Evolutionary conservation across 768 basidiomycete genomes (phyloP), one percentile per base, ranked within the genome.

Genomic region (Lentinus brumalis): DNA sequence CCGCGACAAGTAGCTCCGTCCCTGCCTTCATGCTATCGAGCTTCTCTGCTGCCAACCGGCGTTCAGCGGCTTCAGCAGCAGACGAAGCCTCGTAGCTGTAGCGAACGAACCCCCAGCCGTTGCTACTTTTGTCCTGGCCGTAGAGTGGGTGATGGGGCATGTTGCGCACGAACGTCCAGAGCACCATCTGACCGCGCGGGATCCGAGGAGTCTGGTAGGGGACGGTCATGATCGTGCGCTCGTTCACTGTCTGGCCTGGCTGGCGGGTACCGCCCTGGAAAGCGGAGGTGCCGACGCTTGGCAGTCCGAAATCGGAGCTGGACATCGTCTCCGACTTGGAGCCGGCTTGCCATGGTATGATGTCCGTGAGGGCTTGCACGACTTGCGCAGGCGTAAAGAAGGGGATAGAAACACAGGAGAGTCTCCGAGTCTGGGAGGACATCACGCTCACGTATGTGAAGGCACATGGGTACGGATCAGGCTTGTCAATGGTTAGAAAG

Each of bases 301-400:
- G 21, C 32, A 15, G 1, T 21, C n/a, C 29, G 11, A 7, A 35
- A 7, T 35, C 6, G 6, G 6, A 11, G 35, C 21, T 64, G 32
- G 35, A 65, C 67, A 6, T 57, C 60, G 39, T 26, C 5, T 26
- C 39, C 7, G n/a, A n/a, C 5, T 10, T 3, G 5, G 31, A 3
- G 52, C 14, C 21, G 18, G n/a, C 46, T 11, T 16, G 41, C 30
- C 46, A 56, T 7, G 56, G 56, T 10, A 66, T 29, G 10, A 56
- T 16, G 31, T 56, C 53, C 11, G 38, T 21, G 30, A 74, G 61
- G 10, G 58, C 64, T 44, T 73, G 68, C 9, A 76, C 64, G 32
- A 74, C 30, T 15, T 53, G 50, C 11, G 70, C 59, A 5, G 74
- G 73, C 5, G 68, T 67, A 56, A 74, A 69, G 58, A 72, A 54